Base-by-base conservation (phyloP, 257 asterid species). In the Rubia yunnanensis region DNA sequence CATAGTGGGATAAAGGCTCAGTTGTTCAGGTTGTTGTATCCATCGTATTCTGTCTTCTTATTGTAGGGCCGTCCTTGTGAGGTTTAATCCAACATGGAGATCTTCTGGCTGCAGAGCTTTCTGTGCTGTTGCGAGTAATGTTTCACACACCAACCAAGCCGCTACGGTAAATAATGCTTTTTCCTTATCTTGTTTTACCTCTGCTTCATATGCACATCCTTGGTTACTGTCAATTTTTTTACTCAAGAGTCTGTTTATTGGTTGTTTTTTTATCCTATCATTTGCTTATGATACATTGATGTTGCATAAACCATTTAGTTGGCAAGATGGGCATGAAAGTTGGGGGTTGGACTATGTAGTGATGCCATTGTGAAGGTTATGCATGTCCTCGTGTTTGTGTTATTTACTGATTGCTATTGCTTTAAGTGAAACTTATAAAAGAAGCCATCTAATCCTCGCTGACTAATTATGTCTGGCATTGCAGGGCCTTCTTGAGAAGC, bases 61-160 rank as follows among this genome's bases (percentile, higher is more conserved):
- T 20, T 56, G 56, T 54, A 87, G 97, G 83, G 63, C 83, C 70
- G 69, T 80, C 72, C 55, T 80, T 65, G 79, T 77, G 74, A 77
- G 81, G 73, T 63, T 77, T 82, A 72, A 54, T 15, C 17, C 35
- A 52, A 74, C 69, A 61, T 66, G 79, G 73, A 84, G 75, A 68
- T 79, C 58, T 73, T 78, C 58, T 73, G 74, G 75, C 17, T 74
- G 49, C 65, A 84, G 90, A 79, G 65, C 80, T 60, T 72, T 89
- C 32, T 80, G 86, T 49, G 74, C 77, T 64, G 72, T 66, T 64
- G 74, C 88, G 56, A 79, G 81, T 52, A 80, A 83, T 35, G 81
- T 67, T 71, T 76, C 79, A 35, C 64, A 52, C 46, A 63, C 44
- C 27, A 70, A 70, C 57, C 81, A 75, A 71, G 88, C 85, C 67